Conservation (phyloP, 257 asterid genomes). For the Jacaranda mimosifolia region DNA sequence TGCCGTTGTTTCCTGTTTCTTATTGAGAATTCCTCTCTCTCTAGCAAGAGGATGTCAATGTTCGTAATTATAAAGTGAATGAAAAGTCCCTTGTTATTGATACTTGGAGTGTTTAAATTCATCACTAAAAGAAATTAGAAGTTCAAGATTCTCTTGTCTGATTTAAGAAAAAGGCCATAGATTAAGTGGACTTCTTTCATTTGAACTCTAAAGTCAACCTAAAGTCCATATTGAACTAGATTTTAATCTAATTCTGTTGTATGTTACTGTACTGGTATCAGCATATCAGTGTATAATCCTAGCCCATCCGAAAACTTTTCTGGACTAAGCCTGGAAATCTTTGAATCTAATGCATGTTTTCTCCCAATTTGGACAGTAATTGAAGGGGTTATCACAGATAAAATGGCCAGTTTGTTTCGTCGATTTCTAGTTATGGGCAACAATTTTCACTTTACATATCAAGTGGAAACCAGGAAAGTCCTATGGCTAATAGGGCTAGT, state of each 20-base stretch:
- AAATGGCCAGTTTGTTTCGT: background rate
- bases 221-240: background rate
- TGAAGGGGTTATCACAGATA: background rate
- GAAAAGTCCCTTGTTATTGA: too few species aligned
- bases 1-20: too few species aligned
- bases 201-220: background rate
- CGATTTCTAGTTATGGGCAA: constrained; percentile 41
- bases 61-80: too few species aligned
- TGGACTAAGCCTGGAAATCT: too few species aligned
- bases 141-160: background rate
- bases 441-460: constrained; percentile 31
- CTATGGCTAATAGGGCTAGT: constrained; percentile 53
- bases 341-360: background rate
- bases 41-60: too few species aligned
- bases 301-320: too few species aligned
- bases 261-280: too few species aligned
- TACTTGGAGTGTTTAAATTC: background rate
- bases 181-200: background rate
- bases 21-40: background rate
- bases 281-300: too few species aligned
- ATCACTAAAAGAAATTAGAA: background rate
- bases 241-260: too few species aligned
- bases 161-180: background rate
- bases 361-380: constrained; percentile 3
- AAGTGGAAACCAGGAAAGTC: constrained; percentile 47